Evolutionary conservation across 164 flowering plant species (phyloP).

Genomic region (Chloranthus sessilifolius): DNA sequence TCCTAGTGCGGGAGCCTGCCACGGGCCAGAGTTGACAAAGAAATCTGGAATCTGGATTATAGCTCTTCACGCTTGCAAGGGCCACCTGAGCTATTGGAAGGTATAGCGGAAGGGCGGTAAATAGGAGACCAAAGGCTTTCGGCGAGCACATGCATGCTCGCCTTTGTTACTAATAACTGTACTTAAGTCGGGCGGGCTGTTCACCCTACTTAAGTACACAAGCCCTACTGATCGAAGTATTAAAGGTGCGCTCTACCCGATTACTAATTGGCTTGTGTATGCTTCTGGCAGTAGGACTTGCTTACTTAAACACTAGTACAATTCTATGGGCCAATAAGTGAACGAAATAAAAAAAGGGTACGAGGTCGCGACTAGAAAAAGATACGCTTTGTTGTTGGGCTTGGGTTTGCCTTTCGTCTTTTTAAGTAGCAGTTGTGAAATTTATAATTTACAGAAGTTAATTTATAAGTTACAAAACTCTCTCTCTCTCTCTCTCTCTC

Average conservation of each 20-base stretch:
- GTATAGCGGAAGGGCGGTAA: conserved; percentile 1
- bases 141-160: conserved; percentile 1
- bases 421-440: no score
- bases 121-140: conserved; percentile 5
- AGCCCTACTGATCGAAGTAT: conserved; percentile 10
- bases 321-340: not conserved
- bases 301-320: not conserved
- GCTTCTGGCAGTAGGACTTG: not conserved
- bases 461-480: no score
- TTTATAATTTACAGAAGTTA: no score
- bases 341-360: not conserved
- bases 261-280: conserved; percentile 1
- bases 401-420: no score
- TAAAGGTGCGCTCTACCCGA: conserved; percentile 1
- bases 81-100: conserved; percentile 8
- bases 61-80: conserved; percentile 1
- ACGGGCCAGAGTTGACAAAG: no score
- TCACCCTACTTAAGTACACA: conserved; percentile 10
- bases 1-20: no score
- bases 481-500: no score
- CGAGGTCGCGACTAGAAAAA: not conserved
- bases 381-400: no score
- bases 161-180: conserved; percentile 3
- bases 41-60: no score
- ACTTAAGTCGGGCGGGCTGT: conserved; percentile 1